Evolutionary conservation across 2,329 filamentous ascomycete genomes (phyloP), one percentile per base, ranked within the genome.

Genomic region (Fusarium aywerte): DNA sequence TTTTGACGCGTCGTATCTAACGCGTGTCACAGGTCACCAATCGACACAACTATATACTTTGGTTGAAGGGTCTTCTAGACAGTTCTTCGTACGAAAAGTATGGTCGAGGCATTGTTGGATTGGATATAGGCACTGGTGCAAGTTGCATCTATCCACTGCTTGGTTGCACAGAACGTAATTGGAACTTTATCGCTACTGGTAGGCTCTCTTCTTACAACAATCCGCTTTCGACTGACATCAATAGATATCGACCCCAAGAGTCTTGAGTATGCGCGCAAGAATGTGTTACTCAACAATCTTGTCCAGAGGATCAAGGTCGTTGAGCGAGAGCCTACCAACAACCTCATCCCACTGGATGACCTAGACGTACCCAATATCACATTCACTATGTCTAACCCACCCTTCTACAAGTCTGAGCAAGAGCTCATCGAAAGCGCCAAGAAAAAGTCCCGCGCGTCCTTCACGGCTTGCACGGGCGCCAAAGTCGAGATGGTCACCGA

Each of bases 371-470:
- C 80, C 9, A 74, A 65, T 4, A 82, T 97, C 40, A 90, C 95
- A 75, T 97, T 98, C 76, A 89, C 87, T 59, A 96, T 98, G 89
- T 95, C 91, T 67, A 99, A 99, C 70, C 96, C 96, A 0, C 96
- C 96, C 0, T 99, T 99, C 80, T 98, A 97, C 80, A 78, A 83
- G n/a, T 93, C 92, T 0, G 80, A 85, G 4, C 78, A 84, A 7
- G 93, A 96, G 49, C 86, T 97, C 78, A 69, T 84, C 4, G 79
- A 81, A 5, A 90, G 90, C 2, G 90, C 92, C 0, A 77, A 82
- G 16, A 78, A 84, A 35, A 97, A 97, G 76, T 79, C 84, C 4
- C 83, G 84, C 0, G 88, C 88, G 0, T 91, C 94, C 0, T 87
- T 87, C 56, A 90, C 91, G 0, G 89, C 90, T 47, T 88, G 88